A percentile compares a stretch with the other conserved stretches of the same genome.
Conservation (phyloP, 192 early-diverging fungal species). For the Coemansia sp. region DNA sequence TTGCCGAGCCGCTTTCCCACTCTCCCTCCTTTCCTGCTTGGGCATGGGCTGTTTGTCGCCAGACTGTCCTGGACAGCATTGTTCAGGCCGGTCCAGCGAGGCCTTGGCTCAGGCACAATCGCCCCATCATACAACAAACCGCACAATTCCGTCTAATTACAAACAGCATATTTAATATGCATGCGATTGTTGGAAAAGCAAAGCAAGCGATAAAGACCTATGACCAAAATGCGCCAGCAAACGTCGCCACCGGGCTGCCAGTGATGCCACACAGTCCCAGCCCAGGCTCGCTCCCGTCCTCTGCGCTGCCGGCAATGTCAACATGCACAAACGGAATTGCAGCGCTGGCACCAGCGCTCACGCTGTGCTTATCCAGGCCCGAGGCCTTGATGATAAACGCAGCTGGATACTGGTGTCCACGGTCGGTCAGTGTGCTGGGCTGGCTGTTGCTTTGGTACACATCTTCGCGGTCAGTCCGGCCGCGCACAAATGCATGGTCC, state of each 20-base stretch:
- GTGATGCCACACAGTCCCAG: constrained; percentile 70
- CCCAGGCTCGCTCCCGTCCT: constrained; percentile 62
- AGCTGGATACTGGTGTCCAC: constrained; percentile 86
- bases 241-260: constrained; percentile 73
- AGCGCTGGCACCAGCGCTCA: constrained; percentile 54
- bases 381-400: constrained; percentile 80
- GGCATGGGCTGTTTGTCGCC: background rate
- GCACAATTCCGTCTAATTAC: background rate
- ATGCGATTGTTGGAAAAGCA: background rate
- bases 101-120: background rate
- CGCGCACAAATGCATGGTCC: constrained; percentile 64
- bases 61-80: background rate
- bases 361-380: constrained; percentile 70
- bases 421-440: constrained; percentile 66
- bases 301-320: constrained; percentile 80
- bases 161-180: constrained; percentile 4
- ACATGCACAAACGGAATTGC: constrained; percentile 82
- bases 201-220: constrained; percentile 1
- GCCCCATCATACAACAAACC: background rate
- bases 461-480: constrained; percentile 72
- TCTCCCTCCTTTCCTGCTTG: background rate
- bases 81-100: background rate
- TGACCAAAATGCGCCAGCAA: constrained; percentile 69
- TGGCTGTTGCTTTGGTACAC: constrained; percentile 79
- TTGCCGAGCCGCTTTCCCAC: constrained; percentile 1